Evolutionary conservation across 2,329 filamentous ascomycete species (phyloP).

Genomic region (Elsinoe australis): DNA sequence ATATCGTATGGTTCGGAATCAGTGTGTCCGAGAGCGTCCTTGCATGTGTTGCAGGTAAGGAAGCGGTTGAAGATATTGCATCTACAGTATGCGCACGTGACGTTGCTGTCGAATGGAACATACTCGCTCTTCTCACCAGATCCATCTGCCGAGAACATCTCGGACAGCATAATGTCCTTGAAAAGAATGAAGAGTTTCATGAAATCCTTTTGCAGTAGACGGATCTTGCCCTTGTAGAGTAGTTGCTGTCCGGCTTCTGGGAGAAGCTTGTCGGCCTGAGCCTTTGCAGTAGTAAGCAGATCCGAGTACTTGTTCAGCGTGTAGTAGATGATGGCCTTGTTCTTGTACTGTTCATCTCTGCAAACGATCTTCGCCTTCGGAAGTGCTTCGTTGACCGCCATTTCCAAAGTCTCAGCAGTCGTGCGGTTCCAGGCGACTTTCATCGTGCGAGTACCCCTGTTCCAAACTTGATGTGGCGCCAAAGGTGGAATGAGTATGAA

Average conservation of each 20-base stretch:
- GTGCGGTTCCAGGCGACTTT: constrained; percentile 98
- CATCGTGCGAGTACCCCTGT: constrained; percentile 88
- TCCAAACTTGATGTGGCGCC: constrained; percentile 97
- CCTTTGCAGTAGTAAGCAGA: constrained; percentile 51
- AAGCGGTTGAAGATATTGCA: constrained; percentile 98
- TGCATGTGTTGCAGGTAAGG: constrained; percentile 80
- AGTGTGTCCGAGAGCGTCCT: constrained; percentile 55
- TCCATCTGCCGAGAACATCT: constrained; percentile 65
- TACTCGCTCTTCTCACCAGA: constrained; percentile 65
- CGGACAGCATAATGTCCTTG: constrained; percentile 70
- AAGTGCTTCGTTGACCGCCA: constrained; percentile 78
- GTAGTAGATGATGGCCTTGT: constrained; percentile 90
- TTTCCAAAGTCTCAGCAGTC: constrained; percentile 79
- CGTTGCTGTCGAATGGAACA: constrained; percentile 76
- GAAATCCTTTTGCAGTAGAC: constrained; percentile 75
- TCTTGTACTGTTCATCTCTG: constrained; percentile 97
- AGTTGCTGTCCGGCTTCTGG: constrained; percentile 25
- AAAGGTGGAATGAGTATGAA: constrained; percentile 89
- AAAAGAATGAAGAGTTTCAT: constrained; percentile 70
- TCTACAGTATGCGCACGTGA: constrained; percentile 92
- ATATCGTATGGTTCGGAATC: constrained; percentile 87
- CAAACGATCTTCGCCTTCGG: constrained; percentile 86
- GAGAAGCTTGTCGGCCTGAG: constrained; percentile 36
- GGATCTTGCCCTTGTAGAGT: constrained; percentile 45
- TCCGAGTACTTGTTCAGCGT: constrained; percentile 70